These are phyloP conservation scores for Pycnococcus provasolii DNA, from an alignment of 139 green algal genomes.

Conservation along the genomic window DNA sequence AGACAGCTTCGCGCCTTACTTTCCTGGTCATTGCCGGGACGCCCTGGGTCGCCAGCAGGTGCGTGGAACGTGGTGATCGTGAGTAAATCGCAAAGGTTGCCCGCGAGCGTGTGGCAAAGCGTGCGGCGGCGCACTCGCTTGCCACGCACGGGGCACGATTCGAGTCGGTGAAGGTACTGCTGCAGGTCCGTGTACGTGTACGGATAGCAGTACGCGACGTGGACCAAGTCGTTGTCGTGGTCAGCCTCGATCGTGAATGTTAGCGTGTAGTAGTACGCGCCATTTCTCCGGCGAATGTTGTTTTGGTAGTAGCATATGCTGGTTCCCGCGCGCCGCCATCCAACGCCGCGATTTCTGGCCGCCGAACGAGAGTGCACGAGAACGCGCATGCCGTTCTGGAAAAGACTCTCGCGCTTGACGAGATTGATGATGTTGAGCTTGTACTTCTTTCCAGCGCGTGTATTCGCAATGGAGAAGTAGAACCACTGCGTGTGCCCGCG, in stretches of 20 bases:
- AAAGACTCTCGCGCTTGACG: slow-evolving; percentile 50
- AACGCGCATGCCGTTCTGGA: slow-evolving; percentile 49
- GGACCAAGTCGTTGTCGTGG: slow-evolving; percentile 41
- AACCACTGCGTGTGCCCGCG: slow-evolving; percentile 55
- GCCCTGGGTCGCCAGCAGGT: background rate
- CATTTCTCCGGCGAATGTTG: slow-evolving; percentile 28
- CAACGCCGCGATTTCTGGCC: slow-evolving; percentile 1
- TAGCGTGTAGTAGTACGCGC: slow-evolving; percentile 44
- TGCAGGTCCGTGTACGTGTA: slow-evolving; percentile 62
- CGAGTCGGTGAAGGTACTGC: slow-evolving; percentile 29
- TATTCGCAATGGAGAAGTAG: slow-evolving; percentile 49
- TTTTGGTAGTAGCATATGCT: slow-evolving; percentile 38
- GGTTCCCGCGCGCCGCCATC: slow-evolving; percentile 27
- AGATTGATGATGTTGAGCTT: slow-evolving; percentile 64
- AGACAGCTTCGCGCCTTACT: too few relatives aligned
- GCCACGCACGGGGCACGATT: background rate
- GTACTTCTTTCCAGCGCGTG: slow-evolving; percentile 37
- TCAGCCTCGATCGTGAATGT: slow-evolving; percentile 36
- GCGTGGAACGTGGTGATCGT: slow-evolving; percentile 46
- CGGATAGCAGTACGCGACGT: slow-evolving; percentile 55
- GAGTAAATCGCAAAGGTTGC: slow-evolving; percentile 48
- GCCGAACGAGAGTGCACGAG: slow-evolving; percentile 26
- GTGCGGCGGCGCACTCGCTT: background rate
- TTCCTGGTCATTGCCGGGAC: background rate
- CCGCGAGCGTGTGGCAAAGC: slow-evolving; percentile 47